Percentiles rank a stretch among this genome's conserved stretches.
Conservation (phyloP, 345 rosid genomes). For the Syzygium aromaticum region DNA sequence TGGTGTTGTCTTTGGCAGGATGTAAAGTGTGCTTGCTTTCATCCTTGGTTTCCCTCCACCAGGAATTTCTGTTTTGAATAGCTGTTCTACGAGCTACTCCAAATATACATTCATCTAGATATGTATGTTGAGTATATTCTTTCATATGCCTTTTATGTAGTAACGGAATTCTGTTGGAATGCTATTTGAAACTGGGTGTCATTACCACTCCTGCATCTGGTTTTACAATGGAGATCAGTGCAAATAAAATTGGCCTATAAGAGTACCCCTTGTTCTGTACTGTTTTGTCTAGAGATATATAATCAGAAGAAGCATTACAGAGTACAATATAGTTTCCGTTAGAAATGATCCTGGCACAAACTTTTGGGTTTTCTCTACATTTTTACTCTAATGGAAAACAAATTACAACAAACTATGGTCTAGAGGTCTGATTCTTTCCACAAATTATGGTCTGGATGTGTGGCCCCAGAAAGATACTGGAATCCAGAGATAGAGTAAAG, state of each 20-base stretch:
- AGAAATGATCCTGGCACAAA: neutral
- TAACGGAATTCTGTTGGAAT: neutral
- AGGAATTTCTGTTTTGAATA: neutral
- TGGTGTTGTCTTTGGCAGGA: neutral
- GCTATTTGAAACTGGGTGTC: neutral
- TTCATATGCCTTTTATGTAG: neutral
- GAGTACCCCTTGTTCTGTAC: neutral
- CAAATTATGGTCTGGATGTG: neutral
- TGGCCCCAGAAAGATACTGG: neutral
- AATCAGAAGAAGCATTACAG: neutral
- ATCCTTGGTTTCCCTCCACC: neutral
- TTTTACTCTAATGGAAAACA: neutral
- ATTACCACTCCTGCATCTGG: neutral
- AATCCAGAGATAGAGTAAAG: neutral
- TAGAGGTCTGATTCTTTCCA: neutral
- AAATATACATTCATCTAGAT: neutral
- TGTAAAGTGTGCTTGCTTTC: neutral
- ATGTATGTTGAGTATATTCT: neutral
- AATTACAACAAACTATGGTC: neutral
- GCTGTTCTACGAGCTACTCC: neutral
- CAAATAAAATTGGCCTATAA: neutral
- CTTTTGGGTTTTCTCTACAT: neutral
- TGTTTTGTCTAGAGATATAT: neutral
- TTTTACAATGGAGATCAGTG: neutral
- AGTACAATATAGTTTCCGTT: neutral